Conservation (phyloP, 805 yeast species). For the Kazachstania taianensis region DNA sequence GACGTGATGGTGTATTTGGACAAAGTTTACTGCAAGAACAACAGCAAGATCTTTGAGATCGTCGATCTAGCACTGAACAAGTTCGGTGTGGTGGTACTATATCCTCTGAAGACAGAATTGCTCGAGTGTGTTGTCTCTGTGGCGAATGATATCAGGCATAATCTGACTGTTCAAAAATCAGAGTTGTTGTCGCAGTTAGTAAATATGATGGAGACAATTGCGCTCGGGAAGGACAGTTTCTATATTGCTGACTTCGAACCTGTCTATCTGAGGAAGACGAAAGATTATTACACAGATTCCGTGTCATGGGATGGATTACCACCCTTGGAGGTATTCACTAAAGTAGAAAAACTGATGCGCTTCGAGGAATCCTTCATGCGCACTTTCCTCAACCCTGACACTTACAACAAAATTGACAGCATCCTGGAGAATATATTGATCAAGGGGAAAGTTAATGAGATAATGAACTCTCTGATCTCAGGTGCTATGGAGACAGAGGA, state of each 20-base stretch:
- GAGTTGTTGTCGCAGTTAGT: constrained; percentile 38
- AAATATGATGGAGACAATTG: constrained; percentile 62
- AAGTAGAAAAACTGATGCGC: constrained; percentile 41
- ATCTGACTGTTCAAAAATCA: not conserved
- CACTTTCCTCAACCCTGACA: constrained; percentile 17
- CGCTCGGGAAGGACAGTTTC: constrained; percentile 48
- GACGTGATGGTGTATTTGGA: constrained; percentile 83
- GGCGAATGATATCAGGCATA: constrained; percentile 21
- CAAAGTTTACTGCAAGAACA: constrained; percentile 69
- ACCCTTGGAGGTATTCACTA: constrained; percentile 48
- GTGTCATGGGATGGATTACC: constrained; percentile 35
- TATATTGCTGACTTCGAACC: constrained; percentile 63
- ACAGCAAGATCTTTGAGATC: constrained; percentile 43
- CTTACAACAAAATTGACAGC: constrained; percentile 14
- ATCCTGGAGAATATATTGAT: constrained; percentile 18
- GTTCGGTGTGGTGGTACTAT: constrained; percentile 53
- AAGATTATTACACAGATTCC: constrained; percentile 41
- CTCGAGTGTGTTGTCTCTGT: constrained; percentile 36
- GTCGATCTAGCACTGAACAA: constrained; percentile 65
- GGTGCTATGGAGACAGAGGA: constrained; percentile 9
- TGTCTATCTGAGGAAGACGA: constrained; percentile 42
- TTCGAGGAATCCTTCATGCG: constrained; percentile 44
- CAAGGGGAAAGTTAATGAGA: constrained; percentile 11
- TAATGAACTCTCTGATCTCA: constrained; percentile 7
- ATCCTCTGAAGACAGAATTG: constrained; percentile 38